Evolutionary conservation across 2,329 filamentous ascomycete species (phyloP).

Genomic region (Neofusicoccum sp.): DNA sequence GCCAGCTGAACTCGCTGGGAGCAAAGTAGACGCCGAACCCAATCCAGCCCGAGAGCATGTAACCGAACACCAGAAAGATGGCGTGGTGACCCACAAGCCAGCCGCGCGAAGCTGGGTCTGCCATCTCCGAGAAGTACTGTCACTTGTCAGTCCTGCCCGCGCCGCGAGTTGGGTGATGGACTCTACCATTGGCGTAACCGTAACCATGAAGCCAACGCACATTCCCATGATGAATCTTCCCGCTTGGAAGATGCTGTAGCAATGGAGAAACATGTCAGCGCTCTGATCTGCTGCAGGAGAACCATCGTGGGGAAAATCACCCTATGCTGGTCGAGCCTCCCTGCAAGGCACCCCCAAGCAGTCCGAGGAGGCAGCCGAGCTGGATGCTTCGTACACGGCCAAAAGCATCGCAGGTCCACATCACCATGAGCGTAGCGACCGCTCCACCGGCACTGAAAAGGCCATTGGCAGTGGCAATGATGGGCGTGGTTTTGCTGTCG

Average conservation of each 20-base stretch:
- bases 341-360: slow-evolving; percentile 50
- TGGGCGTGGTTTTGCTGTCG: slow-evolving; percentile 45
- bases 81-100: slow-evolving; percentile 43
- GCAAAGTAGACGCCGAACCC: slow-evolving; percentile 48
- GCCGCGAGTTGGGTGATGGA: rapidly evolving
- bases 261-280: slow-evolving; percentile 14
- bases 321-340: slow-evolving; percentile 40
- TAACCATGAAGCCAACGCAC: slow-evolving; percentile 29
- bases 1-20: slow-evolving; percentile 44
- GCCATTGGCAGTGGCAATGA: slow-evolving; percentile 51
- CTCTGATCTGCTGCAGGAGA: not conserved
- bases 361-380: slow-evolving; percentile 43
- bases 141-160: not conserved
- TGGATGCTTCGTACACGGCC: slow-evolving; percentile 49
- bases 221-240: slow-evolving; percentile 44
- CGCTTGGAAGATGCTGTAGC: slow-evolving; percentile 44
- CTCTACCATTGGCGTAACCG: slow-evolving; percentile 7
- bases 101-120: slow-evolving; percentile 41
- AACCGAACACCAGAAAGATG: slow-evolving; percentile 50
- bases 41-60: slow-evolving; percentile 46
- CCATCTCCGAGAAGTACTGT: slow-evolving; percentile 44
- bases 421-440: slow-evolving; percentile 48
- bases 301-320: not conserved
- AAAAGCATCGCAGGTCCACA: slow-evolving; percentile 49
- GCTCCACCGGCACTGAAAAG: slow-evolving; percentile 51